Evolutionary conservation across 116 monocot species (phyloP), one percentile per base, ranked within the genome.

Genomic region (Zostera marina): DNA sequence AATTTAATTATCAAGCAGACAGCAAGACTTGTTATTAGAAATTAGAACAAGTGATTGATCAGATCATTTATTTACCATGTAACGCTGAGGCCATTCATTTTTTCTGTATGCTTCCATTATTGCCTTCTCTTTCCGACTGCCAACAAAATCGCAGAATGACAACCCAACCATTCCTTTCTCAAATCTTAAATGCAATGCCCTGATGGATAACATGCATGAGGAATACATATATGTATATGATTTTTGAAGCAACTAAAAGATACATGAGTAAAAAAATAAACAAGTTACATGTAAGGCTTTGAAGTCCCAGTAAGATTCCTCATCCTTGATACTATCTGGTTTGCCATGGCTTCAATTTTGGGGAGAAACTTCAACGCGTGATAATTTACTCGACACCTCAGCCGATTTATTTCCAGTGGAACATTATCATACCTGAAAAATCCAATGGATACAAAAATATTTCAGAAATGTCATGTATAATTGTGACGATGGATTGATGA

Each of bases 161-260:
- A 96, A 79, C n/a, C 96, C 96, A 52, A 96, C 96, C 96, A 96
- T 96, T 72, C 96, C 96, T 62, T 89, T 96, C 68, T 96, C 96
- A 81, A 96, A 96, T 64, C 96, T 73, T 66, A 96, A 67, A 75
- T 96, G 96, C 58, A 92, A 87, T 53, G 92, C 87, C 87, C 92
- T 92, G 51, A 32, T 8, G 22, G 44, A 41, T 70, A 59, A 53
- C 59, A 41, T 0, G 16, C 21, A 42, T 40, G 2, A 58, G 21
- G 11, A 41, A 17, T 11, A 59, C 7, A 19, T 19, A 9, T 42
- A 11, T 0, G 5, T 6, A 21, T 17, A 5, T n/a, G 59, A 42
- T 59, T 41, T 42, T 40, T 40, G n/a, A 40, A 39, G 5, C 12
- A 21, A 21, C 9, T 59, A 4, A 19, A 4, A 19, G 21, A 42